Evolutionary conservation across 106 monocot species (phyloP), one percentile per base, ranked within the genome.

Genomic region (Apostasia ramifera): DNA sequence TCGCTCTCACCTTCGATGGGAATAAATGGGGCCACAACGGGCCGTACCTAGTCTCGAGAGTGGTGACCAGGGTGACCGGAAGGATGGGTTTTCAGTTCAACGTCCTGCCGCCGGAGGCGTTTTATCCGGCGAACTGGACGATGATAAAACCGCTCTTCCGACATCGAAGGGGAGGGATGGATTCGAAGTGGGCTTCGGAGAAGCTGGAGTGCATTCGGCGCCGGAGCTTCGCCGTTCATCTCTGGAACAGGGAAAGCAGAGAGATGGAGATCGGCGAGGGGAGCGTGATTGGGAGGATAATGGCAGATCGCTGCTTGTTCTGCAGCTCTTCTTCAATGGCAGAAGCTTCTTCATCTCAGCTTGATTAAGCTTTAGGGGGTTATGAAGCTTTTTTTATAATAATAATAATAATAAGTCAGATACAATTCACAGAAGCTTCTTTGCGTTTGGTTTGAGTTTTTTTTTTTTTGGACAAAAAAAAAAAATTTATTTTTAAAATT

Each of bases 21-120:
- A 91, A 41, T 72, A 94, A 72, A 70, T 94, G 94, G 94, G 88
- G 93, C 0, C 77, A 93, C 74, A 76, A 95, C 59, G 93, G 93
- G 15, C 93, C 89, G 15, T 93, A 93, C 73, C 76, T 93, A 2
- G 86, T 89, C 3, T 89, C 89, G 4, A 82, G 87, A 64, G 88
- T 91, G 57, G 85, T 56, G 42, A 57, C 14, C 60, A 82, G 88
- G 73, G 59, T 81, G 72, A 14, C 1, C 5, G 70, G 73, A 5
- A 13, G 46, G 12, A 59, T 44, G 6, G 74, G 84, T 12, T 73
- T 71, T 52, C 41, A 79, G 8, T 73, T 91, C 57, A 73, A 52
- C 3, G 82, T 88, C 10, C 40, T 86, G 70, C 83, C 83, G 11
- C 87, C 83, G 47, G 1, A 66, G 43, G 88, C 88, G 8, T 95